Evolutionary conservation across 1,284 basidiomycete species (phyloP).

Genomic region (Kwoniella shivajii): DNA sequence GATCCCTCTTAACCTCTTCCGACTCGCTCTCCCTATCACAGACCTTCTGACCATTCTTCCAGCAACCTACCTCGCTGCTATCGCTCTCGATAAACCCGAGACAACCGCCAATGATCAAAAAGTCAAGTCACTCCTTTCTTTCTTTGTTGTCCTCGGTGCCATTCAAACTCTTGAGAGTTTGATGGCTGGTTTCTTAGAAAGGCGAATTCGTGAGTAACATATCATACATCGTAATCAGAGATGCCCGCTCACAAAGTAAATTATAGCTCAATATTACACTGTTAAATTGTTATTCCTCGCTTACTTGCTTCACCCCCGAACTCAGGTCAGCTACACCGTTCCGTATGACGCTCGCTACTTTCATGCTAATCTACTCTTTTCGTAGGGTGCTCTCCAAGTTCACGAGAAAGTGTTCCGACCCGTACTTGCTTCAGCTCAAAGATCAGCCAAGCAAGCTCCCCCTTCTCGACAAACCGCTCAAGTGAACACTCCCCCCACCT

Average conservation of each 20-base stretch:
- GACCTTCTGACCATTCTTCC: conserved; percentile 36
- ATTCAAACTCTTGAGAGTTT: conserved; percentile 46
- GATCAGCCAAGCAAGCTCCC: neutral
- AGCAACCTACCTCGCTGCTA: conserved; percentile 35
- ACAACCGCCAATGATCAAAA: conserved; percentile 21
- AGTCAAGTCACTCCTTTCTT: conserved; percentile 39
- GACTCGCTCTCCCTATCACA: conserved; percentile 41
- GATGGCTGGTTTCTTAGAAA: conserved; percentile 35
- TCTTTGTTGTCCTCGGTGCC: conserved; percentile 47
- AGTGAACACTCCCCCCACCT: conserved; percentile 14
- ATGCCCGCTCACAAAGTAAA: neutral
- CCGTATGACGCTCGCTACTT: neutral
- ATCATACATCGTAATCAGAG: neutral
- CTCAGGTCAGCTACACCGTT: conserved; percentile 25
- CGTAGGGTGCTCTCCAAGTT: conserved; percentile 36
- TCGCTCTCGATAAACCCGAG: conserved; percentile 27
- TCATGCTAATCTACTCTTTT: neutral
- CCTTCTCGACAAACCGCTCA: neutral
- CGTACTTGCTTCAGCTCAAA: conserved; percentile 14
- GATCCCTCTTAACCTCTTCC: conserved; percentile 46
- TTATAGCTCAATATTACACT: conserved; percentile 46
- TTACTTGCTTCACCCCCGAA: conserved; percentile 46
- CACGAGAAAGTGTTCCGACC: conserved; percentile 32
- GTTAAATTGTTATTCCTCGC: conserved; percentile 44
- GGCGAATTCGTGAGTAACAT: conserved; percentile 34